These are phyloP conservation scores for Globisporangium perplexum DNA, from an alignment of 352 stramenopile species.

Conservation along the genomic window DNA sequence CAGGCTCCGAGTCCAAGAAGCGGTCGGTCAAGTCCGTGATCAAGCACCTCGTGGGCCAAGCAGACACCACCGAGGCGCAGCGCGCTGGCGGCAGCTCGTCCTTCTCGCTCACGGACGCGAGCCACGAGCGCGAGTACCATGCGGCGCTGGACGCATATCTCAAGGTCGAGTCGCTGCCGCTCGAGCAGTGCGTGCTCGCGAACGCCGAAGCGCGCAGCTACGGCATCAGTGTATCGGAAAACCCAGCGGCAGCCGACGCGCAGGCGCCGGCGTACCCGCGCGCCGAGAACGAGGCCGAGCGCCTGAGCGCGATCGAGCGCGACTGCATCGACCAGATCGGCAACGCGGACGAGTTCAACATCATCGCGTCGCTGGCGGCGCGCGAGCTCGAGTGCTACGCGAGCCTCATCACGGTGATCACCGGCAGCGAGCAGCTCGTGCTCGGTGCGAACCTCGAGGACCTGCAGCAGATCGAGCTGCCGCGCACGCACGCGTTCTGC, in stretches of 20 bases:
- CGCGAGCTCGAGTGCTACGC: slow-evolving; percentile 51
- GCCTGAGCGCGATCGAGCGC: slow-evolving; percentile 39
- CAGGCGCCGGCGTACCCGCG: slow-evolving; percentile 26
- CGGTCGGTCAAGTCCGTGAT: slow-evolving; percentile 53
- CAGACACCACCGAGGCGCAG: slow-evolving; percentile 16
- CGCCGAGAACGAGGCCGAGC: slow-evolving; percentile 36
- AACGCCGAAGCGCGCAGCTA: slow-evolving; percentile 45
- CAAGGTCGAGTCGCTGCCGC: slow-evolving; percentile 10
- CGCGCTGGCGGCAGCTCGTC: slow-evolving; percentile 1
- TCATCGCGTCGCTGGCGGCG: slow-evolving; percentile 56
- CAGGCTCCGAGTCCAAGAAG: slow-evolving; percentile 19
- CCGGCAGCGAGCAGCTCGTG: slow-evolving; percentile 40
- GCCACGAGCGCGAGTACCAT: slow-evolving; percentile 12
- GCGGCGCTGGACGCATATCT: slow-evolving; percentile 8
- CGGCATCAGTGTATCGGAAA: slow-evolving; percentile 26
- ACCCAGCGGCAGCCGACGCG: slow-evolving; percentile 15
- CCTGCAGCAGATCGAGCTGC: slow-evolving; percentile 18
- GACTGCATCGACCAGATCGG: slow-evolving; percentile 42
- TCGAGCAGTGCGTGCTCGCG: slow-evolving; percentile 36
- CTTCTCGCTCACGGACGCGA: slow-evolving; percentile 7
- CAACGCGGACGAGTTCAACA: slow-evolving; percentile 56
- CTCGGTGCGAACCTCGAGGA: slow-evolving; percentile 30
- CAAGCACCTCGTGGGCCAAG: slow-evolving; percentile 45
- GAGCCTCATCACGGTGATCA: slow-evolving; percentile 60
- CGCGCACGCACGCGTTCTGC: slow-evolving; percentile 32